Evolutionary conservation across 73 alveolate genomes (phyloP).

Genomic region (Paraurostyla sp.): DNA sequence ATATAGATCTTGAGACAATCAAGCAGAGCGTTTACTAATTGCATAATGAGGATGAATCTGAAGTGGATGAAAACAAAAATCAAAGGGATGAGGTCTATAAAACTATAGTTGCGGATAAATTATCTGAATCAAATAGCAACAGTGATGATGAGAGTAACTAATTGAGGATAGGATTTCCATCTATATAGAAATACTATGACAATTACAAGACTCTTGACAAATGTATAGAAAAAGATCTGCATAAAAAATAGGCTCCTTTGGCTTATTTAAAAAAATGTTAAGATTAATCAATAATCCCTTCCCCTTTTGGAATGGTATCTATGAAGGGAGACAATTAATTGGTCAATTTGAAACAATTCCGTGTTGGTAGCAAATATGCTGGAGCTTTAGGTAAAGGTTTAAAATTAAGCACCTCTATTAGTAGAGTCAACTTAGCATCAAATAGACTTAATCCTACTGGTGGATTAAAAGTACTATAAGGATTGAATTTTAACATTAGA

Average conservation of each 20-base stretch:
- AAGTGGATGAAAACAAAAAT: background rate
- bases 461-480: conserved; percentile 1
- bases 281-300: background rate
- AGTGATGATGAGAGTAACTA: conserved; percentile 29
- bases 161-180: conserved; percentile 21
- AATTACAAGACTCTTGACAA: conserved; percentile 11
- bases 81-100: background rate
- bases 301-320: conserved; percentile 18
- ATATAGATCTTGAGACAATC: conserved; percentile 1
- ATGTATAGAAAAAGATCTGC: background rate
- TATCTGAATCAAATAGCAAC: background rate
- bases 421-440: background rate
- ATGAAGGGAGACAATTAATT: background rate
- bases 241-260: conserved; percentile 1
- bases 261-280: conserved; percentile 28
- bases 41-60: conserved; percentile 2
- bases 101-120: background rate
- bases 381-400: conserved; percentile 33
- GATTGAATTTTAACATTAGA: background rate
- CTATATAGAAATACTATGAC: conserved; percentile 2
- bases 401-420: background rate
- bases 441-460: conserved; percentile 46
- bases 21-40: conserved; percentile 14
- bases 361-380: conserved; percentile 28
- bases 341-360: background rate